A percentile compares a stretch with the other conserved stretches of the same genome.
Evolutionary conservation across 1,284 basidiomycete species (phyloP).

Genomic region (Grifola frondosa): DNA sequence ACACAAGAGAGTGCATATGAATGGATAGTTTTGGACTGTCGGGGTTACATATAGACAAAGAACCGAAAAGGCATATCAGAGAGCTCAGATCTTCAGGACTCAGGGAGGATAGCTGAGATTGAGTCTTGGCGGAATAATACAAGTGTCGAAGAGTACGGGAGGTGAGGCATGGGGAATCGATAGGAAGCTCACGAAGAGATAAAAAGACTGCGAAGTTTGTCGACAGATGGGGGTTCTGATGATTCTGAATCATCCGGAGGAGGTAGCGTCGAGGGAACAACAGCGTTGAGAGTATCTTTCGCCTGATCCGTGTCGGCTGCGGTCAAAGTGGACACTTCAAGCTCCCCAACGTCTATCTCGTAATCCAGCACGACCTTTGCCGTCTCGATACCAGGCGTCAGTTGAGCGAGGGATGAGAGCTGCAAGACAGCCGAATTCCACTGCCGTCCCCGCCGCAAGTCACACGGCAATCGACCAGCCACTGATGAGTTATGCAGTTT

Average conservation of each 20-base stretch:
- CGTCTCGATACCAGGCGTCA: too few relatives aligned
- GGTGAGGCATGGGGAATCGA: slow-evolving; percentile 14
- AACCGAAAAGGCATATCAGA: slow-evolving; percentile 45
- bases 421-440: too few relatives aligned
- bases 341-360: too few relatives aligned
- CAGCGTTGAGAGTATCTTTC: too few relatives aligned
- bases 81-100: slow-evolving; percentile 31
- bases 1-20: slow-evolving; percentile 27
- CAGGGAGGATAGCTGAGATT: slow-evolving; percentile 22
- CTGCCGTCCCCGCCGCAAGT: too few relatives aligned
- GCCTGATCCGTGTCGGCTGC: too few relatives aligned
- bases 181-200: slow-evolving; percentile 13
- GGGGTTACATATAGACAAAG: slow-evolving; percentile 35
- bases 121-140: slow-evolving; percentile 28
- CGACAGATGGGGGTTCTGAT: slow-evolving; percentile 16
- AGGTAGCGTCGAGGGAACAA: not conserved
- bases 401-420: too few relatives aligned
- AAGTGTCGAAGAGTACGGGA: slow-evolving; percentile 34
- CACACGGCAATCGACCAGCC: too few relatives aligned
- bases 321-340: too few relatives aligned
- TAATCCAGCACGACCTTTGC: too few relatives aligned
- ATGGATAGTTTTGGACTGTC: slow-evolving; percentile 11
- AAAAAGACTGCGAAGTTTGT: slow-evolving; percentile 29
- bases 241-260: too few relatives aligned
- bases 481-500: too few relatives aligned